Base-by-base conservation (phyloP, 345 rosid species). In the Gossypium bickii region DNA sequence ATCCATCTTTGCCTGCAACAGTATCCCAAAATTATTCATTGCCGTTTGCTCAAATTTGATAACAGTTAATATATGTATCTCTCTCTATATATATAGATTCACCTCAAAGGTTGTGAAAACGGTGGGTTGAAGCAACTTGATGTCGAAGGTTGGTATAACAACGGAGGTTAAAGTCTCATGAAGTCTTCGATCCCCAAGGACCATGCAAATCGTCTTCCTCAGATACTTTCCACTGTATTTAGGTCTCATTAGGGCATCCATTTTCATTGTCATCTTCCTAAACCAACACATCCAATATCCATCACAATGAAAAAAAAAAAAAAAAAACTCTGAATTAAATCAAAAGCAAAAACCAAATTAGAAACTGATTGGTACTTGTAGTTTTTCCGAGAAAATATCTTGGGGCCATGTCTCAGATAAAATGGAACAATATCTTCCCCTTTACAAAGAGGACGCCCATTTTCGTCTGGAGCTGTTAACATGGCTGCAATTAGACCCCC, bases 401-500 rank as follows among this genome's bases (percentile, higher is more conserved):
- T 82, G 2, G 86, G 86, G 71, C 84, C 63, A 24, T 88, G 75
- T 0, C 76, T 41, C 0, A 84, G 79, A 67, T 82, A 86, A 69
- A 86, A 86, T 18, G 61, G 69, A 7, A 55, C 83, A 71, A 88
- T 81, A 12, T 88, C 92, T 25, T 81, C 80, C 2, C 87, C 90
- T 4, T 82, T 86, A 47, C 83, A 85, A 9, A 87, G 52, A 34
- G 93, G 90, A 8, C 88, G 84, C 17, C 82, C 81, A 2, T 78
- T 73, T 17, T 83, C 81, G 7, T 89, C 59, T 0, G 88, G 93
- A 12, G 84, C 22, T 2, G 93, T 80, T 62, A 89, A 74, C 90
- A 89, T 84, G 72, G 89, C 86, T 1, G 93, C 74, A 25, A 89
- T 82, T 0, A 89, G 85, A 2, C 90, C 92, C 0, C 92, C 90